Conservation (phyloP, 2,329 filamentous ascomycete species). For the Fusarium sp. region DNA sequence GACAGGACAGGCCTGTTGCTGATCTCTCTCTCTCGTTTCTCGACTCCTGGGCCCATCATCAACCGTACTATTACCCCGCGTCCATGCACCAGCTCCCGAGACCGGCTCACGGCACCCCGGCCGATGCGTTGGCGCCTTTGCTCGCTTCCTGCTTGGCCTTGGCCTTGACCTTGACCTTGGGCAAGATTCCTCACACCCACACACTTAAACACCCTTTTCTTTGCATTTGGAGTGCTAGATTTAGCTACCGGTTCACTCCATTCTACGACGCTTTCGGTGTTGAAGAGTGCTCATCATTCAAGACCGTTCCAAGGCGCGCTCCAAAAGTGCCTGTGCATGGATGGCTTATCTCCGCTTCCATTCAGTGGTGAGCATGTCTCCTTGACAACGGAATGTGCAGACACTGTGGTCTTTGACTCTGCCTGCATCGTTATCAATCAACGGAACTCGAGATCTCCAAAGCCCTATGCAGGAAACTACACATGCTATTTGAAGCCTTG, state of each 20-base stretch:
- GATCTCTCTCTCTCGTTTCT: not conserved
- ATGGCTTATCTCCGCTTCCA: not conserved
- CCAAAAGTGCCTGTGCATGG: conserved; percentile 5
- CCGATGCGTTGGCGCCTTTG: conserved; percentile 34
- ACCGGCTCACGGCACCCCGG: conserved; percentile 43
- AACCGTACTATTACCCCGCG: conserved; percentile 39
- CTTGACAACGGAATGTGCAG: not conserved
- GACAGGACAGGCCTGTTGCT: conserved; percentile 2
- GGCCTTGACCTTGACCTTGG: conserved; percentile 13
- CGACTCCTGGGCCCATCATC: conserved; percentile 31
- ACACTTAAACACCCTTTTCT: conserved; percentile 26
- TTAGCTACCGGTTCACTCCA: conserved; percentile 6
- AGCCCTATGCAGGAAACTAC: not conserved
- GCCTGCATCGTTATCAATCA: not conserved
- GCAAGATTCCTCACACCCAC: conserved; percentile 11
- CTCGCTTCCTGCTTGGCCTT: conserved; percentile 18
- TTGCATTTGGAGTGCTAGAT: conserved; percentile 5
- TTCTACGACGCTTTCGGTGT: conserved; percentile 9
- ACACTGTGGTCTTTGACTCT: not conserved
- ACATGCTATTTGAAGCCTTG: not conserved
- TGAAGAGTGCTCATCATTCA: conserved; percentile 7
- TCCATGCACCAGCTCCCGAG: conserved; percentile 43
- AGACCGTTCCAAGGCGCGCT: not conserved
- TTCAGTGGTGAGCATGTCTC: not conserved
- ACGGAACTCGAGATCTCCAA: not conserved